A percentile compares a stretch with the other conserved stretches of the same genome.
Evolutionary conservation across 768 basidiomycete genomes (phyloP).

Genomic region (Postia placenta): DNA sequence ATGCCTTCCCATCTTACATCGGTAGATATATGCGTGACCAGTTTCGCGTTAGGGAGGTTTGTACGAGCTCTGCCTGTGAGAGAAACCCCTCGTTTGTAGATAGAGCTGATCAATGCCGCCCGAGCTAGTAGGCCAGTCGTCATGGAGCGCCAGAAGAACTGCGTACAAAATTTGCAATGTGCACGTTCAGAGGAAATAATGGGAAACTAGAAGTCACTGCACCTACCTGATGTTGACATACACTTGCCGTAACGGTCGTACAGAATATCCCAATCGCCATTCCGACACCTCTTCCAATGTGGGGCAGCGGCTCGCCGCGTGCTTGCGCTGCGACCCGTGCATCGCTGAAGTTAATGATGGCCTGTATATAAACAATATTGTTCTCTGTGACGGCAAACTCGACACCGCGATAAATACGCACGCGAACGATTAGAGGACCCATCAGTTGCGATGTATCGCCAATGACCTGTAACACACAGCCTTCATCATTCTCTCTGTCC

Average conservation of each 20-base stretch:
- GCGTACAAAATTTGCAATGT: background rate
- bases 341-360: slow-evolving; percentile 58
- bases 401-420: slow-evolving; percentile 19
- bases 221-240: slow-evolving; percentile 58
- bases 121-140: slow-evolving; percentile 58
- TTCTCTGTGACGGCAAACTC: background rate
- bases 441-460: slow-evolving; percentile 59
- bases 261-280: slow-evolving; percentile 52
- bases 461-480: slow-evolving; percentile 35
- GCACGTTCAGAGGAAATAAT: slow-evolving; percentile 9
- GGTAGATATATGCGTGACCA: slow-evolving; percentile 58
- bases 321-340: slow-evolving; percentile 34
- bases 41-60: slow-evolving; percentile 50
- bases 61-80: slow-evolving; percentile 64
- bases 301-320: slow-evolving; percentile 28
- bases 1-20: slow-evolving; percentile 58
- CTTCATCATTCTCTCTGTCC: background rate
- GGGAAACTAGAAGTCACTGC: too few species aligned
- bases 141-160: slow-evolving; percentile 74
- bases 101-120: slow-evolving; percentile 58
- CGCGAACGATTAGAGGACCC: slow-evolving; percentile 57
- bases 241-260: slow-evolving; percentile 42
- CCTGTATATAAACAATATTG: slow-evolving; percentile 22
- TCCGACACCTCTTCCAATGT: slow-evolving; percentile 50
- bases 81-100: slow-evolving; percentile 64